Conservation (phyloP, 441 rosid species). For the Dalechampia spathulata region DNA sequence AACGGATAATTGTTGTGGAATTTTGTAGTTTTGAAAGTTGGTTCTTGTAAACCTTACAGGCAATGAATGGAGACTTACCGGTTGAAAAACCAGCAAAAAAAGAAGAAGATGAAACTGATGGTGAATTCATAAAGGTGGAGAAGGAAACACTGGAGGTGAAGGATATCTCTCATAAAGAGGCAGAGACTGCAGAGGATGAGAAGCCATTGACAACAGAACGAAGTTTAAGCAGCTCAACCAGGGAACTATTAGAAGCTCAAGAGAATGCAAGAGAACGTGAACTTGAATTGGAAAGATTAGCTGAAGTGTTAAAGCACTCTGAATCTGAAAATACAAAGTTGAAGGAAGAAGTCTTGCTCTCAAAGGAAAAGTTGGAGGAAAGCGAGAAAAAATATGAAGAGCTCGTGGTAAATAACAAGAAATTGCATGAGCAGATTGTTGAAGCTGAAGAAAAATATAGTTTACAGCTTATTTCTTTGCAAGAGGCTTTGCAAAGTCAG, state of each 20-base stretch:
- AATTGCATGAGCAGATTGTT: constrained; percentile 56
- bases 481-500: constrained; percentile 59
- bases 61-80: constrained; percentile 37
- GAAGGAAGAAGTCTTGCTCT: constrained; percentile 49
- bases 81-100: constrained; percentile 45
- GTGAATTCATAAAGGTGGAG: constrained; percentile 94
- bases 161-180: constrained; percentile 34
- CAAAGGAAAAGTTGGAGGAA: constrained; percentile 54
- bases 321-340: constrained; percentile 59
- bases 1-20: neutral
- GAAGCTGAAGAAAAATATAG: constrained; percentile 61
- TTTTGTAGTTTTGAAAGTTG: neutral
- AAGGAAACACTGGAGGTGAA: constrained; percentile 64
- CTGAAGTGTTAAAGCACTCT: constrained; percentile 52
- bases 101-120: constrained; percentile 84
- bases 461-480: constrained; percentile 51
- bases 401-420: constrained; percentile 56
- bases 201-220: constrained; percentile 36
- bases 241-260: constrained; percentile 74
- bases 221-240: constrained; percentile 47
- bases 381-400: constrained; percentile 51
- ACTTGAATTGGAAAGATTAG: constrained; percentile 66
- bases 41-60: constrained; percentile 30
- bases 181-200: constrained; percentile 22
- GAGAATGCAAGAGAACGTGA: constrained; percentile 78